Percentiles rank a stretch among this genome's conserved stretches.
Conservation (phyloP, 805 yeast species). For the Lachancea lanzarotensis region DNA sequence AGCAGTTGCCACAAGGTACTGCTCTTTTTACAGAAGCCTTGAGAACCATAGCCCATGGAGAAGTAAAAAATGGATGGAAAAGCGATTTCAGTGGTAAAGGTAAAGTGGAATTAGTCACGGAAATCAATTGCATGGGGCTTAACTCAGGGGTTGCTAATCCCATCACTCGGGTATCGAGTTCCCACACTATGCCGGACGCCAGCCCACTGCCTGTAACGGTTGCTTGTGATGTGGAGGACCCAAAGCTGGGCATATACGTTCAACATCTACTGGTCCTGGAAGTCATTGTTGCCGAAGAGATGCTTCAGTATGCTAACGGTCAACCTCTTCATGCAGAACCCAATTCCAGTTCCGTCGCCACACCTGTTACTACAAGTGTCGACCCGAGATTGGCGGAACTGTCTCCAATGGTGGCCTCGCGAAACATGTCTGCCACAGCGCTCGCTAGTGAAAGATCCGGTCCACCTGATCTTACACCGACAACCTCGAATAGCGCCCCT, state of each 20-base stretch:
- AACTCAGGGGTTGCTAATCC: conserved; percentile 48
- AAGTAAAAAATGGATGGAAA: conserved; percentile 89
- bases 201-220: conserved; percentile 40
- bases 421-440: conserved; percentile 20
- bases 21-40: conserved; percentile 63
- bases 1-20: conserved; percentile 31
- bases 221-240: conserved; percentile 77
- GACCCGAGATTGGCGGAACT: conserved; percentile 40
- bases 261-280: conserved; percentile 76
- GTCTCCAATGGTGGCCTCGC: conserved; percentile 39
- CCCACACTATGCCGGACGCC: conserved; percentile 21
- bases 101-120: conserved; percentile 69
- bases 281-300: conserved; percentile 90
- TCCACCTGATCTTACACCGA: conserved; percentile 9
- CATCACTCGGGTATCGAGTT: conserved; percentile 39
- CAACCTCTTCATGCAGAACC: conserved; percentile 22
- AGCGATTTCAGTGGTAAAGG: conserved; percentile 80
- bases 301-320: conserved; percentile 39
- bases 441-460: conserved; percentile 14
- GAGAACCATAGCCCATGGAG: conserved; percentile 70
- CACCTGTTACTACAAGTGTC: conserved; percentile 13
- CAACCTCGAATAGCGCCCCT: conserved; percentile 12
- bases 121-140: conserved; percentile 53
- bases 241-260: conserved; percentile 69
- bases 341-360: background rate